Evolutionary conservation across 345 rosid species (phyloP).

Genomic region (Citrus hindsii): DNA sequence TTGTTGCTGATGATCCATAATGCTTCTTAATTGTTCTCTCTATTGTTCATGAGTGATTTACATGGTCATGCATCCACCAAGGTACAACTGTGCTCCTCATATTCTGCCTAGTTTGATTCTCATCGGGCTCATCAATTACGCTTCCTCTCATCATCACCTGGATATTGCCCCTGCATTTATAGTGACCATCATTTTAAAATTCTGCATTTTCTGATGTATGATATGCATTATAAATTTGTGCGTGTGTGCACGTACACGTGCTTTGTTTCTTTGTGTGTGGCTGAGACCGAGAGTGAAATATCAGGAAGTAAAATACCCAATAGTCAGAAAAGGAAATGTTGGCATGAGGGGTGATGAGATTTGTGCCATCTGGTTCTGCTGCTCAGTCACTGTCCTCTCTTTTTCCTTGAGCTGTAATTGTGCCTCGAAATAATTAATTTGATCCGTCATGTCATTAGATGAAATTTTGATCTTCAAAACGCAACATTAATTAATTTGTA

Average conservation of each 20-base stretch:
- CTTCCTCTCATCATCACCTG: background rate
- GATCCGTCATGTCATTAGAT: background rate
- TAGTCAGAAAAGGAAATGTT: conserved; percentile 32
- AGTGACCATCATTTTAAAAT: background rate
- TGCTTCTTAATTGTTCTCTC: background rate
- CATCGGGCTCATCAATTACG: background rate
- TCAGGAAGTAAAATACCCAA: conserved; percentile 39
- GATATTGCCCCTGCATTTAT: background rate
- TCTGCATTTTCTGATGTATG: background rate
- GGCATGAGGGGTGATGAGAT: conserved; percentile 23
- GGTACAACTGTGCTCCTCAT: background rate
- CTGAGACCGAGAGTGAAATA: background rate
- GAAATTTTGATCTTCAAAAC: background rate
- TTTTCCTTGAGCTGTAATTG: conserved; percentile 33
- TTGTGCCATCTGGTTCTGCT: conserved; percentile 22
- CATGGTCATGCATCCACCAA: background rate
- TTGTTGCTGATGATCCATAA: background rate
- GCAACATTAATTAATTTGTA: background rate
- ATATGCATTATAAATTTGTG: background rate
- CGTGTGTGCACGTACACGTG: background rate
- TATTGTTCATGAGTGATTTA: background rate
- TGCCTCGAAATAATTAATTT: background rate
- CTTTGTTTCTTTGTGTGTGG: background rate
- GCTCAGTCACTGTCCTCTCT: conserved; percentile 29
- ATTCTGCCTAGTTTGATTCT: background rate